Percentiles rank a stretch among this genome's conserved stretches.
Evolutionary conservation across 78 protist genomes (phyloP).

Genomic region (Monocercomonoides exilis): DNA sequence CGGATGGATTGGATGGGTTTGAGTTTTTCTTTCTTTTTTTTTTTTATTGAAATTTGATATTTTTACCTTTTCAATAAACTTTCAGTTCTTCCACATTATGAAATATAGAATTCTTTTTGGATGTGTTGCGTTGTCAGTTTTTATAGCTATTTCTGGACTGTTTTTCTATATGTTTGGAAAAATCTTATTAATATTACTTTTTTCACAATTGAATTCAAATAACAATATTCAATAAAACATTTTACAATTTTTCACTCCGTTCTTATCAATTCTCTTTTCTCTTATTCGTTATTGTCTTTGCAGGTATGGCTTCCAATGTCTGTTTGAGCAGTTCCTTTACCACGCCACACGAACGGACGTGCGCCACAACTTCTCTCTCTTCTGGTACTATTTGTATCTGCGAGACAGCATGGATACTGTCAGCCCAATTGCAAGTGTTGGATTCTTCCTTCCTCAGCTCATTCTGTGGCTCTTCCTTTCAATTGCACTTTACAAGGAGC

Average conservation of each 20-base stretch:
- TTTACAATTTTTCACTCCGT: background rate
- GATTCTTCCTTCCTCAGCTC: conserved; percentile 19
- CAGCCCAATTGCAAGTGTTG: background rate
- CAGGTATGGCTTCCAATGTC: conserved; percentile 34
- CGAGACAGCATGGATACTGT: background rate
- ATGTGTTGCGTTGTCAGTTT: background rate
- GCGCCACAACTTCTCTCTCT: conserved; percentile 84
- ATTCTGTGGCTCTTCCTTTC: background rate
- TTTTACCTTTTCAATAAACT: no score
- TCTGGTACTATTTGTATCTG: conserved; percentile 64
- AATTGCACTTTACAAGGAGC: conserved; percentile 1
- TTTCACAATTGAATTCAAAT: no score
- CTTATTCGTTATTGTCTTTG: background rate
- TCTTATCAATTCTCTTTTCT: background rate
- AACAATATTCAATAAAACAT: no score
- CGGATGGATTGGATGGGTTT: background rate
- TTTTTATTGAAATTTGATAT: no score
- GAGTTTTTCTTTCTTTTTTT: no score
- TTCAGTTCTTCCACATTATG: background rate
- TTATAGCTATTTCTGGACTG: conserved; percentile 6
- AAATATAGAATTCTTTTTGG: background rate
- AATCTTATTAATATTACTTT: no score
- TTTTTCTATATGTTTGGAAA: conserved; percentile 19
- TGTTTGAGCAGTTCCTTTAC: conserved; percentile 56
- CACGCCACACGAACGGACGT: conserved; percentile 63